Conservation (phyloP, 1,284 basidiomycete species). For the Neolentinus lepideus region DNA sequence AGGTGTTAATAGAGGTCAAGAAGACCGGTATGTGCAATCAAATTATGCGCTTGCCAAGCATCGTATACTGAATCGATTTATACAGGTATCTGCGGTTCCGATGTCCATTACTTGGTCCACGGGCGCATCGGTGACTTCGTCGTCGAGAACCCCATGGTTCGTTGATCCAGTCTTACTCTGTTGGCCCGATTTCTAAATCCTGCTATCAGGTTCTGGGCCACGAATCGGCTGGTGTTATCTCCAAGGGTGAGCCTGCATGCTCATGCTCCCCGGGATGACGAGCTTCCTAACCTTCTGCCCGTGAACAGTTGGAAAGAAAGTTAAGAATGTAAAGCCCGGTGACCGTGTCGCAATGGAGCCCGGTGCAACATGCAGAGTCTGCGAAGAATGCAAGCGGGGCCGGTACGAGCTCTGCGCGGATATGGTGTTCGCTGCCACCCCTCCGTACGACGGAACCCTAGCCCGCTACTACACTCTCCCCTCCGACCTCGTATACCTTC, state of each 20-base stretch:
- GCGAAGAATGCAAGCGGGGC: slow-evolving; percentile 72
- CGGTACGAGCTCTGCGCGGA: slow-evolving; percentile 80
- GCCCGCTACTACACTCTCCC: slow-evolving; percentile 76
- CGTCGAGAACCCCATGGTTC: slow-evolving; percentile 73
- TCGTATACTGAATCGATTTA: slow-evolving; percentile 4
- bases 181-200: slow-evolving; percentile 2
- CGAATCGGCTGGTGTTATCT: slow-evolving; percentile 52
- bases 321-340: slow-evolving; percentile 71
- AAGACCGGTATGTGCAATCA: slow-evolving; percentile 64
- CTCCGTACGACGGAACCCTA: slow-evolving; percentile 86
- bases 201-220: slow-evolving; percentile 50
- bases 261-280: background rate
- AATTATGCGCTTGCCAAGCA: background rate
- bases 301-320: slow-evolving; percentile 57
- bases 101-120: slow-evolving; percentile 76
- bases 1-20: slow-evolving; percentile 88
- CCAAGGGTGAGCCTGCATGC: slow-evolving; percentile 39
- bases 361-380: slow-evolving; percentile 66
- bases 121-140: slow-evolving; percentile 77
- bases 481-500: slow-evolving; percentile 64
- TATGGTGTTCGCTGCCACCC: slow-evolving; percentile 83
- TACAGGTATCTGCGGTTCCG: slow-evolving; percentile 83
- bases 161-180: slow-evolving; percentile 4
- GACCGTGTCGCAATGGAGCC: slow-evolving; percentile 87
- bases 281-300: background rate